phyloP scores from a whole-genome alignment of 2,329 filamentous ascomycete genomes.

The Colletotrichum chlorophyti region DNA sequence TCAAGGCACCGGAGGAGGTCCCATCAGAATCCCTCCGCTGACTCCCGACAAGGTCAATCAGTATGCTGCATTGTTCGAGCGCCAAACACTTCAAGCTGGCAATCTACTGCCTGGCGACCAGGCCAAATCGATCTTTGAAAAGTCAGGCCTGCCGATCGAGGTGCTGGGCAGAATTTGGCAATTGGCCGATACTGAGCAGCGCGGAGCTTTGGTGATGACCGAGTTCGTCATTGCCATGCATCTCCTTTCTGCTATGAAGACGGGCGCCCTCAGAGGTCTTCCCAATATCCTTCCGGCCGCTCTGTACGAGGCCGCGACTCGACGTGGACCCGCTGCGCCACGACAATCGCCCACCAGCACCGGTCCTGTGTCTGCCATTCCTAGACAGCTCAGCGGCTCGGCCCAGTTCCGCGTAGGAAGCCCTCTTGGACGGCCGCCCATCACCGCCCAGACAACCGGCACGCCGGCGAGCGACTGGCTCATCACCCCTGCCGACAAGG shows the following conservation, averaged over 20 bases:
- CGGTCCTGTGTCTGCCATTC: constrained; percentile 71
- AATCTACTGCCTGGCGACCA: constrained; percentile 79
- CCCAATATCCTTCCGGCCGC: constrained; percentile 83
- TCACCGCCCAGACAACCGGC: constrained; percentile 50
- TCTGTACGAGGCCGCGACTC: constrained; percentile 87
- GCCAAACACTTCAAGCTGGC: constrained; percentile 79
- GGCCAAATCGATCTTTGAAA: constrained; percentile 94
- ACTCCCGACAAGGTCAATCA: constrained; percentile 88
- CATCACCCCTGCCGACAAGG: constrained; percentile 83
- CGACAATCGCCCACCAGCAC: constrained; percentile 59
- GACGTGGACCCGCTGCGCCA: constrained; percentile 56
- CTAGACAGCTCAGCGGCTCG: constrained; percentile 81
- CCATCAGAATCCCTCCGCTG: constrained; percentile 87
- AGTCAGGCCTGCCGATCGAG: constrained; percentile 88
- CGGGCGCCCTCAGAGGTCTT: constrained; percentile 77
- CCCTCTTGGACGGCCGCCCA: constrained; percentile 59
- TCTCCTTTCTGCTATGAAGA: constrained; percentile 89
- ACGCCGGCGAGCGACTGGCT: constrained; percentile 70
- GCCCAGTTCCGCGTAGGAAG: constrained; percentile 68
- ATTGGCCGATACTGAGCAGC: constrained; percentile 90
- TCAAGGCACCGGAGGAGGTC: constrained; percentile 67
- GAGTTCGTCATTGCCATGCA: constrained; percentile 99
- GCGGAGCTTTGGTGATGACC: constrained; percentile 82
- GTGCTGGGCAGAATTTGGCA: constrained; percentile 95
- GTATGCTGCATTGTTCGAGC: constrained; percentile 89